Base-by-base conservation (phyloP, 768 basidiomycete genomes). In the Suillus fuscotomentosus region DNA sequence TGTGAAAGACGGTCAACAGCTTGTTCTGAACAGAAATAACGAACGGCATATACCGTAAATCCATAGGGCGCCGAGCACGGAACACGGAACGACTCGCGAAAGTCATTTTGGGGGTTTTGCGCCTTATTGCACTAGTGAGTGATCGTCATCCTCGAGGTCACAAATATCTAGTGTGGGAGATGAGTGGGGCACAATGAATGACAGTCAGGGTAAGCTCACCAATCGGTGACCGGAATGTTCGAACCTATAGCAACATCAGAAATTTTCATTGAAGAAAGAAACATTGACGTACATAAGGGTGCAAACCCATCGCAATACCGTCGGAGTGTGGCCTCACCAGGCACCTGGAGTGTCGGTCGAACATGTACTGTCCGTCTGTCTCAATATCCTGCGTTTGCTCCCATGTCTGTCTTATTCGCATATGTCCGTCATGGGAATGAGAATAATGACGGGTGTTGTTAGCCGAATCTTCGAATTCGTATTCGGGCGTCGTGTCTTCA, bases 401-500 rank as follows among this genome's bases (percentile, higher is more conserved):
- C 71, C 76, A 72, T 14, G 66, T 50, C 6, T 59, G 57, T 59
- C 57, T 71, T 70, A 76, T 67, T 13, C 63, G 73, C 61, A 69
- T 34, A 48, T 68, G 71, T 24, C 70, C 67, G 24, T 76, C 74
- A 14, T 61, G 48, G 8, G 70, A 75, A 56, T 70, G 62, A 14
- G 70, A 71, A 56, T 70, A 61, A 10, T 64, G 55, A 1, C 22
- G 66, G 3, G 60, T 43, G 41, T 65, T 39, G 15, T 69, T 66
- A 8, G 68, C 59, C 8, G 68, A 66, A 51, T 75, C 71, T 14
- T 80, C 81, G 5, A 70, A 70, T 47, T 84, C 81, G 60, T 80
- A 80, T n/a, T 76, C 77, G 11, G 80, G 78, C 0, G 76, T 78
- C 41, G 77, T 68, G 47, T 76, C 78, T 36, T 74, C 73, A 17